These are phyloP conservation scores for Chalciporus piperatus DNA, from an alignment of 768 basidiomycete species.

Conservation along the genomic window DNA sequence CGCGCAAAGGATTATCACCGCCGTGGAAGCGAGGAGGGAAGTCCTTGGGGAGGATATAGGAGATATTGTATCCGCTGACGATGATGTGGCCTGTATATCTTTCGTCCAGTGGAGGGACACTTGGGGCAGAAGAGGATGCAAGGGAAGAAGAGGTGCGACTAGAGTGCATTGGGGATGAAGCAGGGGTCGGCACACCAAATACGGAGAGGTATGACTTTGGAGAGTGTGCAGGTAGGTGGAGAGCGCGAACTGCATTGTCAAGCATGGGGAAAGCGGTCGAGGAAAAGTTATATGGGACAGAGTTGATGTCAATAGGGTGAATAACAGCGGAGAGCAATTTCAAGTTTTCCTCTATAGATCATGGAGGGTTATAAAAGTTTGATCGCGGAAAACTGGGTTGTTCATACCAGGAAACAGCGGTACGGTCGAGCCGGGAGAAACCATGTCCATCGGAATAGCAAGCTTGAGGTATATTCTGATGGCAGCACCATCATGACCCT, in stretches of 20 bases:
- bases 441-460: constrained; percentile 61
- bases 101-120: constrained; percentile 50
- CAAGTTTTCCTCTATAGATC: constrained; percentile 66
- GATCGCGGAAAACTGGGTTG: not conserved
- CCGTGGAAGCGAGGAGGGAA: constrained; percentile 40
- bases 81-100: constrained; percentile 74
- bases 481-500: constrained; percentile 59
- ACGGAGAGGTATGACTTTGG: constrained; percentile 58
- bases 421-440: constrained; percentile 65
- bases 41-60: constrained; percentile 70
- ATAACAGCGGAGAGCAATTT: constrained; percentile 71
- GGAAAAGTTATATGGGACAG: constrained; percentile 74
- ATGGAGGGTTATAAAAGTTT: not conserved
- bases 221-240: constrained; percentile 62
- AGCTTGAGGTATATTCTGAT: constrained; percentile 81
- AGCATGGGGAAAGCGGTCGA: constrained; percentile 59
- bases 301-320: constrained; percentile 71
- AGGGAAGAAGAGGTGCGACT: constrained; percentile 38
- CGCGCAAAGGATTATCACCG: constrained; percentile 21
- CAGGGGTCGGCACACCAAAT: constrained; percentile 42
- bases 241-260: constrained; percentile 63
- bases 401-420: constrained; percentile 68
- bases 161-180: constrained; percentile 27
- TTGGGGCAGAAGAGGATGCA: constrained; percentile 24
- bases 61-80: constrained; percentile 73